These are phyloP conservation scores for Macrophomina phaseolina DNA, from an alignment of 2,329 filamentous ascomycete genomes.

Conservation along the genomic window DNA sequence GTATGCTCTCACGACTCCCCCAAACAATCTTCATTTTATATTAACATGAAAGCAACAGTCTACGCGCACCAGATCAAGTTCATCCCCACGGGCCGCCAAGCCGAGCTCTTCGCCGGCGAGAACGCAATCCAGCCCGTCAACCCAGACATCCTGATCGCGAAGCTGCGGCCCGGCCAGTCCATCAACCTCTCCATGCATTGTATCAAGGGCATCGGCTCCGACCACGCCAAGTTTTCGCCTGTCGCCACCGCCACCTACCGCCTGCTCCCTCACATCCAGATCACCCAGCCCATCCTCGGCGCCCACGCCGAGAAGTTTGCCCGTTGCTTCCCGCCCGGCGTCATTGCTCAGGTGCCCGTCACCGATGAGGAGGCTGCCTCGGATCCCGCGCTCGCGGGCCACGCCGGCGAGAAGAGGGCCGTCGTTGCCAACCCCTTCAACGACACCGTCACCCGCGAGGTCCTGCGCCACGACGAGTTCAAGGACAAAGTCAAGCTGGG, in stretches of 20 bases:
- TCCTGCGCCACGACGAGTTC: constrained; percentile 89
- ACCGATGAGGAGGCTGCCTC: constrained; percentile 67
- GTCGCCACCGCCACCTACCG: constrained; percentile 95
- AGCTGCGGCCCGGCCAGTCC: constrained; percentile 87
- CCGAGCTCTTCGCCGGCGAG: constrained; percentile 46
- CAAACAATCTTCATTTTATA: neutral
- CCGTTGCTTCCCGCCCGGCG: constrained; percentile 85
- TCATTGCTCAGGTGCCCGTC: constrained; percentile 79
- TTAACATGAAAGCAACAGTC: constrained; percentile 34
- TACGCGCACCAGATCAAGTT: constrained; percentile 68
- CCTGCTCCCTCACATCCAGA: constrained; percentile 85
- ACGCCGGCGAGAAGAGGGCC: constrained; percentile 82
- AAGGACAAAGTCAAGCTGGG: constrained; percentile 94
- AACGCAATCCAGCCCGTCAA: constrained; percentile 78
- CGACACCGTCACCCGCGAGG: constrained; percentile 94
- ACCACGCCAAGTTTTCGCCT: constrained; percentile 97
- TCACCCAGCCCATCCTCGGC: constrained; percentile 82
- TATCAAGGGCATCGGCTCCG: constrained; percentile 89
- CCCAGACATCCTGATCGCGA: constrained; percentile 92
- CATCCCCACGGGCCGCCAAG: constrained; percentile 69
- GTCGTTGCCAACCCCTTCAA: constrained; percentile 88
- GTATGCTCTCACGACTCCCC: constrained; percentile 20
- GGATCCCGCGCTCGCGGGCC: constrained; percentile 69
- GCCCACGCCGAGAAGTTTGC: constrained; percentile 88
- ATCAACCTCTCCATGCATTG: constrained; percentile 90